phyloP scores from a whole-genome alignment of 352 stramenopile genomes.

The Aphanomyces astaci region DNA sequence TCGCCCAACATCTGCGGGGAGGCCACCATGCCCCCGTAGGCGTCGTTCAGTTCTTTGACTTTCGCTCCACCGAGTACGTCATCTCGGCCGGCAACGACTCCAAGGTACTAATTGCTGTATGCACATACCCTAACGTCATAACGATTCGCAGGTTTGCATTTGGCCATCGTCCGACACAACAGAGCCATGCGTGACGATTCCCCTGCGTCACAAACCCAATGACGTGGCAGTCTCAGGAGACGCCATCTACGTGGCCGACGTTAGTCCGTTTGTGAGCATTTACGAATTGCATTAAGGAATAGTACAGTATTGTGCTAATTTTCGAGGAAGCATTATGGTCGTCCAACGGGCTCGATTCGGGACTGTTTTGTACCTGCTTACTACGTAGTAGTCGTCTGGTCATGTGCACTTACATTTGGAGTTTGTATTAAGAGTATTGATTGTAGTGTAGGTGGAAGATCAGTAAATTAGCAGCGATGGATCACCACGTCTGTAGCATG shows the following conservation, averaged over 20 bases:
- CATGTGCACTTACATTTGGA: too few species aligned
- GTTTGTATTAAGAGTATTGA: too few species aligned
- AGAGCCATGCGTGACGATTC: background rate
- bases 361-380: too few species aligned
- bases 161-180: conserved; percentile 26
- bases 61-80: conserved; percentile 41
- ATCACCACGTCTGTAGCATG: too few species aligned
- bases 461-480: too few species aligned
- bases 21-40: conserved; percentile 47
- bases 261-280: background rate
- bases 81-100: conserved; percentile 58
- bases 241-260: conserved; percentile 8
- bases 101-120: conserved; percentile 16
- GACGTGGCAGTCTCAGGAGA: background rate
- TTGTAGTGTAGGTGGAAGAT: too few species aligned
- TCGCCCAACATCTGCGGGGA: conserved; percentile 38
- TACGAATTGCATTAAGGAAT: conserved; percentile 17
- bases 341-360: too few species aligned
- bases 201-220: background rate
- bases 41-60: conserved; percentile 56
- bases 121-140: background rate
- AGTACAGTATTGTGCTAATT: too few species aligned
- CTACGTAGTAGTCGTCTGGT: too few species aligned
- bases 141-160: conserved; percentile 35
- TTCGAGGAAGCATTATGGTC: too few species aligned